Base-by-base conservation (phyloP, 495 filamentous ascomycete species). In the Tirmania nivea region DNA sequence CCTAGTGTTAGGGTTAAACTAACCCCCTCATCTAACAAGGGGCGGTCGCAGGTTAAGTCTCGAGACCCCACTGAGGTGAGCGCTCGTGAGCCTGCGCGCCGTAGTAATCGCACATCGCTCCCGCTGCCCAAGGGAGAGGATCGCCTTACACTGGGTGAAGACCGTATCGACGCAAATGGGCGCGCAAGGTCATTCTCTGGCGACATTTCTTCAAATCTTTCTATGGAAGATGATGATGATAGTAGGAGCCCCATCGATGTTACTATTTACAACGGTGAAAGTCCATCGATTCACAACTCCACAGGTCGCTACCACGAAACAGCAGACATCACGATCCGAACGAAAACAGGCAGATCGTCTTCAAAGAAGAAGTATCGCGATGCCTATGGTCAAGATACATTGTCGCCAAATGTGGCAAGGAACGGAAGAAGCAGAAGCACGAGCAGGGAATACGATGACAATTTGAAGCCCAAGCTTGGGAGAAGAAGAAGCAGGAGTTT, bases 1-100 rank as follows among this genome's bases (percentile, higher is more conserved):
- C 92, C 90, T 2, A 95, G 87, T 69, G 90, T 99, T 47, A 79
- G 90, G 59, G 90, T 99, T 53, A 86, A 89, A 61, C 78, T 99
- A 50, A 94, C 87, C 35, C 90, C 92, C 34, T 90, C 82, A 20
- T 67, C 71, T 50, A 31, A 31, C 25, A 70, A 67, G 35, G 65
- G 69, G 49, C 69, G 71, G 25, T 50, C 48, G 21, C n/a, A 50
- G 20, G 48, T 14, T 8, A 45, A 19, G 9, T 45, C 39, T 19
- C 12, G 39, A 6, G 39, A 45, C 14, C 12, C 39, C 14, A 45
- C 39, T 19, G 39, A 45, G 17, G 0, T 45, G 39, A 19, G 39
- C 9, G 39, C 39, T 19, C 39, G 39, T 45, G 39, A 45, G 39
- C 0, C 39, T 45, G 39, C 48, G 49, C 61, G 62, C 16, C 60